Conservation (phyloP, 495 filamentous ascomycete species). For the Tuber umbilicatum region DNA sequence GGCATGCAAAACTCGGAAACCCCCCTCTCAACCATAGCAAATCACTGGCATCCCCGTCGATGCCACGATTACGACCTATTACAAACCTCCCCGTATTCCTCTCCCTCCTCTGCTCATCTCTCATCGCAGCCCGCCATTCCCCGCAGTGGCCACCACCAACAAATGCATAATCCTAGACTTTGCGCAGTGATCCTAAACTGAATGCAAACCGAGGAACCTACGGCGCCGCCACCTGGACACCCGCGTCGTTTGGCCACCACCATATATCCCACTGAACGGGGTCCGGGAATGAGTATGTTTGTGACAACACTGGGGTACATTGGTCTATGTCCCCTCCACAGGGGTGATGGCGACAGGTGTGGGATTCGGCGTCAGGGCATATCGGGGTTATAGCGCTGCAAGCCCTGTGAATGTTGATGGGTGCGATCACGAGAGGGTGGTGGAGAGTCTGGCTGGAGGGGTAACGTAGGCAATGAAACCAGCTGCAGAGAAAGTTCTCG, state of each 20-base stretch:
- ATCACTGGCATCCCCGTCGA: not conserved
- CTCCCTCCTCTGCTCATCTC: not conserved
- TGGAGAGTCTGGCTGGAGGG: slow-evolving; percentile 60
- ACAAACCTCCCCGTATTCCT: not conserved
- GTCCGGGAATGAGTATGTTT: slow-evolving; percentile 33
- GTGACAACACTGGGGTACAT: slow-evolving; percentile 50
- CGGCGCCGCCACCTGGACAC: not conserved
- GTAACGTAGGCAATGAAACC: slow-evolving; percentile 56
- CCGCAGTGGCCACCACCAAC: not conserved
- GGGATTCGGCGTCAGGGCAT: slow-evolving; percentile 52
- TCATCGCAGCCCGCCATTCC: not conserved
- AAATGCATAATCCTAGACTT: not conserved
- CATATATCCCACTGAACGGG: not conserved
- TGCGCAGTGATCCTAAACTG: not conserved
- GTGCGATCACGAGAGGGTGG: slow-evolving; percentile 61
- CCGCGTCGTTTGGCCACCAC: not conserved
- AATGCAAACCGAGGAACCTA: not conserved
- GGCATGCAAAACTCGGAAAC: not conserved
- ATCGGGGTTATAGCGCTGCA: slow-evolving; percentile 49
- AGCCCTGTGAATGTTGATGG: slow-evolving; percentile 47
- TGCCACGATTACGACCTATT: not conserved
- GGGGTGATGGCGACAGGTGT: slow-evolving; percentile 21
- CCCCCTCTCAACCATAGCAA: not conserved
- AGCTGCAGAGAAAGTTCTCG: slow-evolving; percentile 64
- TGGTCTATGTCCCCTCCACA: slow-evolving; percentile 29